These are phyloP conservation scores for Rhizophora apiculata DNA, from an alignment of 345 rosid genomes.

Conservation along the genomic window DNA sequence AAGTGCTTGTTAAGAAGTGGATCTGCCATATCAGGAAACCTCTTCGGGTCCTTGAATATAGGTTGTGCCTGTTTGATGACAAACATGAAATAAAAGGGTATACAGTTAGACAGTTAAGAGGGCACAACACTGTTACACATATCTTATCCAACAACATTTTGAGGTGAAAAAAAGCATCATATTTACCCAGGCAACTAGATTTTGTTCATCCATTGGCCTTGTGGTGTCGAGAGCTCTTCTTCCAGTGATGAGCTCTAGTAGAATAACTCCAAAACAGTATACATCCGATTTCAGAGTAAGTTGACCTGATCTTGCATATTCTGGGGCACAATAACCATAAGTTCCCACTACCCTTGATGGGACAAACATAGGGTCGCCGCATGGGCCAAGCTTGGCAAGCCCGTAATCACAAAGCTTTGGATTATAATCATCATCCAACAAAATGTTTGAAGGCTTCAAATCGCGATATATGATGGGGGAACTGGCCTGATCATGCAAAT, in stretches of 20 bases:
- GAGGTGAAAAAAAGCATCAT: too few species aligned
- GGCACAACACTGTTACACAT: not conserved
- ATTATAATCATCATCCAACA: constrained; percentile 44
- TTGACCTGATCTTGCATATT: constrained; percentile 53
- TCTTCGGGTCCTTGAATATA: constrained; percentile 61
- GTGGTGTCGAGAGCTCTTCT: constrained; percentile 67
- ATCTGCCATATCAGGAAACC: constrained; percentile 69
- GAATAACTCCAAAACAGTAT: constrained; percentile 72
- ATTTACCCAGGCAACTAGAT: constrained; percentile 78
- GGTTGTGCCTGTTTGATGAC: constrained; percentile 56
- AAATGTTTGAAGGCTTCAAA: constrained; percentile 58
- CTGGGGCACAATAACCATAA: constrained; percentile 78
- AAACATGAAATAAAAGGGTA: not conserved
- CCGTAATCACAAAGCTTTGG: constrained; percentile 67
- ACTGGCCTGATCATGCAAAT: constrained; percentile 51
- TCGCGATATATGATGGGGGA: constrained; percentile 63
- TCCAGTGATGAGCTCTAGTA: constrained; percentile 72
- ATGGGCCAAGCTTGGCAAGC: constrained; percentile 47
- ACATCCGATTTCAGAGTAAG: constrained; percentile 33
- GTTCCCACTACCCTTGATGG: constrained; percentile 62
- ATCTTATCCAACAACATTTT: not conserved
- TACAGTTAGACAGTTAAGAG: not conserved
- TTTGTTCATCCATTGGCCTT: constrained; percentile 61
- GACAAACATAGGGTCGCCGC: constrained; percentile 36
- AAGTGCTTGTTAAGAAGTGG: constrained; percentile 45